Evolutionary conservation across 306 rosid species (phyloP).

Genomic region (Dicorynia guianensis): DNA sequence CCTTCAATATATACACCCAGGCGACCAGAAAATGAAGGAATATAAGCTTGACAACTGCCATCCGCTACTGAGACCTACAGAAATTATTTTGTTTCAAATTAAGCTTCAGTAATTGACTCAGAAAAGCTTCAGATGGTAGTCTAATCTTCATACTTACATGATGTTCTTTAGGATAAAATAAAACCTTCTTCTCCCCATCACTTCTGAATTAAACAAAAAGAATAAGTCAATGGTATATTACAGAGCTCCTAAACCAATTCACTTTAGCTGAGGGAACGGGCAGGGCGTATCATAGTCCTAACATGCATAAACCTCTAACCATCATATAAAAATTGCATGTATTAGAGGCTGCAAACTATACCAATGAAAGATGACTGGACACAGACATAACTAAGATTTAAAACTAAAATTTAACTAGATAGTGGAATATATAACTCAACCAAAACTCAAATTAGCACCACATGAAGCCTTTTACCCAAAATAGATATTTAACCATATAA

Average conservation of each 20-base stretch:
- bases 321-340: constrained; percentile 17
- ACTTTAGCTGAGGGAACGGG: constrained; percentile 7
- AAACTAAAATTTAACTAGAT: constrained; percentile 6
- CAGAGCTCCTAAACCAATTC: constrained; percentile 28
- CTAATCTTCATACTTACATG: constrained; percentile 63
- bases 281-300: constrained; percentile 9
- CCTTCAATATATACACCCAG: constrained; percentile 84
- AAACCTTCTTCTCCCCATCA: constrained; percentile 63
- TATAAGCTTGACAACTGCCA: constrained; percentile 82
- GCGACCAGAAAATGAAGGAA: constrained; percentile 79
- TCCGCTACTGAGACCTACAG: constrained; percentile 68
- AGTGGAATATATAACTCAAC: constrained; percentile 11
- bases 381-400: constrained; percentile 15
- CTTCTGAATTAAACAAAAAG: constrained; percentile 59
- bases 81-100: constrained; percentile 35
- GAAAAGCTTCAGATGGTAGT: constrained; percentile 11
- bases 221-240: constrained; percentile 39
- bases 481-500: constrained; percentile 26
- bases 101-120: constrained; percentile 34
- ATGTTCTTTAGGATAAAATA: constrained; percentile 85
- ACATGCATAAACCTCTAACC: constrained; percentile 4
- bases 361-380: constrained; percentile 18
- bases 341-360: constrained; percentile 15
- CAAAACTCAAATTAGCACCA: constrained; percentile 17
- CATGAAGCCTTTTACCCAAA: constrained; percentile 16